Conservation (phyloP, 2,329 filamentous ascomycete genomes). For the Fusarium scirpi region DNA sequence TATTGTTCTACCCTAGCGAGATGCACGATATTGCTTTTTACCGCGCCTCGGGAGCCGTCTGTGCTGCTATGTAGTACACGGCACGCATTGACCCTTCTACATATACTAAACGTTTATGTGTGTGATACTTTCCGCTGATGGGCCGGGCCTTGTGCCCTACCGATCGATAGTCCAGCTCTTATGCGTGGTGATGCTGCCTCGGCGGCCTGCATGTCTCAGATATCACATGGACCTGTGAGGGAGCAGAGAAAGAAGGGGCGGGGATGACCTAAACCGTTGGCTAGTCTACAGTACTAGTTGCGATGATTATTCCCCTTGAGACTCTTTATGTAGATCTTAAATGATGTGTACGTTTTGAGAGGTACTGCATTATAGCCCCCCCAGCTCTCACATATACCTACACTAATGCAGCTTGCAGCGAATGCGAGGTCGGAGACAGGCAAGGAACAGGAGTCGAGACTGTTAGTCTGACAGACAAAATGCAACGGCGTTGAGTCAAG, state of each 20-base stretch:
- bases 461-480: constrained; percentile 4
- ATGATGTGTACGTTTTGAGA: constrained; percentile 36
- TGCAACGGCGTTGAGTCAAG: constrained; percentile 11
- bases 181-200: constrained; percentile 24
- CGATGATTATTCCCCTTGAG: constrained; percentile 29
- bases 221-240: constrained; percentile 43
- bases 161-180: constrained; percentile 28
- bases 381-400: constrained; percentile 14
- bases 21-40: constrained; percentile 36
- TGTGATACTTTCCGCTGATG: constrained; percentile 30
- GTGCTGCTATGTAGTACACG: constrained; percentile 22
- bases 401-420: constrained; percentile 24
- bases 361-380: constrained; percentile 11
- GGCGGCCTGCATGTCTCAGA: constrained; percentile 44
- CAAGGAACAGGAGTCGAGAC: constrained; percentile 23
- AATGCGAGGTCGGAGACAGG: constrained; percentile 26
- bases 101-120: constrained; percentile 28
- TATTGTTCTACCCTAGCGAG: constrained; percentile 2
- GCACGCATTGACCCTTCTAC: constrained; percentile 32
- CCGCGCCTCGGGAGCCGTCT: constrained; percentile 19
- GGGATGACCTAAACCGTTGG: constrained; percentile 24
- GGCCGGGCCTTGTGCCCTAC: constrained; percentile 36
- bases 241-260: constrained; percentile 13
- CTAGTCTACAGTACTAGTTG: constrained; percentile 15
- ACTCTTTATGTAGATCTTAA: constrained; percentile 36